Base-by-base conservation (phyloP, 2,329 filamentous ascomycete species). In the Talaromyces sp. region DNA sequence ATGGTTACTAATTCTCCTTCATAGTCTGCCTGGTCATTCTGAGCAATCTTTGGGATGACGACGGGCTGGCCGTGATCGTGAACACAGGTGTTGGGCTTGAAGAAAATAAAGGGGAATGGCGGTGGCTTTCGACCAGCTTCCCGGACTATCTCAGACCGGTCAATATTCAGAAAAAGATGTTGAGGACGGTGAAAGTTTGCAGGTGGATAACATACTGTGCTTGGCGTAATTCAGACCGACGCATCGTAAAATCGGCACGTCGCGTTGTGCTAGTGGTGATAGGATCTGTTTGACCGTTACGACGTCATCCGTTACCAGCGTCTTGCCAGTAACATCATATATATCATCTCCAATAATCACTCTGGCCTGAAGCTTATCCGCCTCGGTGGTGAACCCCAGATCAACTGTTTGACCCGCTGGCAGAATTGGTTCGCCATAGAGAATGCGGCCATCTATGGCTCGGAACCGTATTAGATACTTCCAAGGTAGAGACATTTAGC, bases 61-160 rank as follows among this genome's bases (percentile, higher is more conserved):
- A 90, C 85, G 0, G 83, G 76, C 60, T 85, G 82, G 1, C 76
- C 78, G 1, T 87, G 87, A 10, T 87, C 87, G 0, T 81, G 73
- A 13, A 91, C 78, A 1, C 87, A 78, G 3, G 87, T 89, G 10
- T 78, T 72, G 10, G 88, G 88, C 71, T 90, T 90, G 76, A 86
- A 85, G 73, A 91, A 91, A 36, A 92, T 76, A 25, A 89, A 82
- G 1, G 89, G 89, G 65, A 84, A 88, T 66, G 81, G 79, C 0
- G 82, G 82, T 0, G 78, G 77, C 7, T 76, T 81, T 13, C 81
- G 77, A 3, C 79, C 79, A 5, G 80, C 80, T 71, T 85, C 82
- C 36, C 77, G 74, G 66, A 84, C 82, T 84, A 44, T 44, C 5
- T 5, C 27, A 5, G 2, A 27, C 27, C 27, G 27, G 27, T 27